A percentile compares a stretch with the other conserved stretches of the same genome.
Evolutionary conservation across 352 stramenopile species (phyloP).

Genomic region (Phytophthora vignae): DNA sequence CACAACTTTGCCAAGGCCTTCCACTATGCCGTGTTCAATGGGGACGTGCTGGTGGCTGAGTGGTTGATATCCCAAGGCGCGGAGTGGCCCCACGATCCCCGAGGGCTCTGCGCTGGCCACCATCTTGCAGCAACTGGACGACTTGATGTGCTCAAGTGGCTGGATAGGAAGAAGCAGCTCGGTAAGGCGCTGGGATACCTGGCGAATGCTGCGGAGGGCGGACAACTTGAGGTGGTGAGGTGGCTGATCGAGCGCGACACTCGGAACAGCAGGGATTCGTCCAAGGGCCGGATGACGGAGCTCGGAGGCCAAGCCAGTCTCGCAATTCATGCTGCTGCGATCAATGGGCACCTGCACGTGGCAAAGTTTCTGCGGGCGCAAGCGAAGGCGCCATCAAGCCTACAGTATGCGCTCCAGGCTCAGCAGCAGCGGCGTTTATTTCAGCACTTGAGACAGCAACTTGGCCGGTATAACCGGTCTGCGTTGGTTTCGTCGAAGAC

Average conservation of each 20-base stretch:
- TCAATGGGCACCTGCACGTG: background rate
- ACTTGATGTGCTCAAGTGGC: background rate
- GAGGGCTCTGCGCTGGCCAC: background rate
- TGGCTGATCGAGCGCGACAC: background rate
- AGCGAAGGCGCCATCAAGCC: background rate
- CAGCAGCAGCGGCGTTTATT: background rate
- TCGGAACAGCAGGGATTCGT: background rate
- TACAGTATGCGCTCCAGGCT: background rate
- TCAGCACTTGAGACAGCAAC: background rate
- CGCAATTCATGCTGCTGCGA: background rate
- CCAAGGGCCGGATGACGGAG: background rate
- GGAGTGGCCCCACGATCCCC: background rate
- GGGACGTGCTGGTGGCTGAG: background rate
- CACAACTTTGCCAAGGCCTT: background rate
- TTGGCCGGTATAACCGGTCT: background rate
- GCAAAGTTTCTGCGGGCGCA: background rate
- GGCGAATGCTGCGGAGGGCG: background rate
- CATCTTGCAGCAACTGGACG: background rate
- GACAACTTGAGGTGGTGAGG: background rate
- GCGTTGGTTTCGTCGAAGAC: background rate
- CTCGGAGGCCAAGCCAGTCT: background rate
- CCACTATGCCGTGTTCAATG: background rate
- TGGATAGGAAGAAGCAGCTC: background rate
- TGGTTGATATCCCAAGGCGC: background rate
- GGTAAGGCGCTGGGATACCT: background rate